These are phyloP conservation scores for Pseudocercospora cruenta DNA, from an alignment of 2,329 filamentous ascomycete species.

Conservation along the genomic window DNA sequence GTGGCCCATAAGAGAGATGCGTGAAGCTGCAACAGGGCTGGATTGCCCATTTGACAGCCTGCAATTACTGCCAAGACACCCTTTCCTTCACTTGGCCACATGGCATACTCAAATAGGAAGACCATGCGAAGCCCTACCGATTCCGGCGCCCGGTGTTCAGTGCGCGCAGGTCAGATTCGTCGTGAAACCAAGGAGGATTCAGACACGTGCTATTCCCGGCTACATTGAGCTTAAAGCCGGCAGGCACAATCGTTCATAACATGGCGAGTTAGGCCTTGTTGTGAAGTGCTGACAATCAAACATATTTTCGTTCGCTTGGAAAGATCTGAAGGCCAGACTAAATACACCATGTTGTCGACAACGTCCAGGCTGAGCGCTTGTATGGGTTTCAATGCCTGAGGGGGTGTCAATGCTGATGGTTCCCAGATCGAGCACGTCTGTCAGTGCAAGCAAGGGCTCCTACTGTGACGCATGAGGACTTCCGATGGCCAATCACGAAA, in stretches of 20 bases:
- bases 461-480: too few relatives aligned
- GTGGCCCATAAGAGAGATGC: too few relatives aligned
- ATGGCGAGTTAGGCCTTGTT: neutral
- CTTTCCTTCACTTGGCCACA: neutral
- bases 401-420: neutral
- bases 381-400: neutral
- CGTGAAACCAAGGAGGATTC: neutral
- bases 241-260: neutral
- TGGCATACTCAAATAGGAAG: neutral
- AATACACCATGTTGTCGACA: neutral
- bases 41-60: too few relatives aligned
- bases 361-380: neutral
- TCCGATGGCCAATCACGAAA: neutral
- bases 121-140: neutral
- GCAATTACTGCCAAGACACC: too few relatives aligned
- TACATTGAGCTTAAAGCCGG: neutral
- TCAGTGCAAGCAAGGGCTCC: neutral
- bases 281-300: neutral
- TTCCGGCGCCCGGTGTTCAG: neutral
- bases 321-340: neutral
- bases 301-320: neutral
- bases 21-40: too few relatives aligned
- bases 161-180: neutral
- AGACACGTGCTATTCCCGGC: constrained; percentile 12
- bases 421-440: neutral